Conservation (phyloP, 768 basidiomycete genomes). For the Kwoniella botswanensis region DNA sequence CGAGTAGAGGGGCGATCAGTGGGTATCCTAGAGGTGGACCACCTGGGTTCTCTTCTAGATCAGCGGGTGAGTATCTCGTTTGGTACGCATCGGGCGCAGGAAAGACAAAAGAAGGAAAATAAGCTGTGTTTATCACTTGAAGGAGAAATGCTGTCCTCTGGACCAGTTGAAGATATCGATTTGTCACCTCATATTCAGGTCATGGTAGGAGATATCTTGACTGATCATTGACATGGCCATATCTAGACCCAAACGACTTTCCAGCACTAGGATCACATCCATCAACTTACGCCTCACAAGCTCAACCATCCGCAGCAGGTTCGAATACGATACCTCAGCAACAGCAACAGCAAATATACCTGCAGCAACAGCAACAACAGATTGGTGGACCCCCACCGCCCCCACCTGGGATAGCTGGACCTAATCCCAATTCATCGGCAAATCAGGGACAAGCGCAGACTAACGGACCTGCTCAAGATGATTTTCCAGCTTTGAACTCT, state of each 20-base stretch:
- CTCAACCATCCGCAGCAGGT: constrained; percentile 34
- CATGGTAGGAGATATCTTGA: neutral
- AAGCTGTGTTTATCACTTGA: neutral
- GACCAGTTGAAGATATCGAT: no score
- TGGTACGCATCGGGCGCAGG: neutral
- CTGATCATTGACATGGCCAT: neutral
- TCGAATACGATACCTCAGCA: constrained; percentile 30
- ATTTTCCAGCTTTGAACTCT: constrained; percentile 50
- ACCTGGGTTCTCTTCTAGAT: constrained; percentile 46
- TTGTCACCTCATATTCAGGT: no score
- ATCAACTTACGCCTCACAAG: constrained; percentile 50
- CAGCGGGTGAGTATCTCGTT: constrained; percentile 31
- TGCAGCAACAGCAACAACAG: constrained; percentile 38
- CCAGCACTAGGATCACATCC: constrained; percentile 51
- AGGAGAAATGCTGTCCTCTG: neutral
- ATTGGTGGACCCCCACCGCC: constrained; percentile 39
- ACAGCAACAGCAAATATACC: constrained; percentile 45
- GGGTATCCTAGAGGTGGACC: constrained; percentile 42
- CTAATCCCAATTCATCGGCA: constrained; percentile 11
- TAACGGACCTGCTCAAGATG: constrained; percentile 33
- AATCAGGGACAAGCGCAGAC: constrained; percentile 30
- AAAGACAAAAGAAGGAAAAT: neutral
- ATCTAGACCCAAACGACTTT: constrained; percentile 53
- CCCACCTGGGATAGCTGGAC: constrained; percentile 46
- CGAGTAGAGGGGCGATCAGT: constrained; percentile 29